Conservation (phyloP, 2,329 filamentous ascomycete genomes). For the Trematosphaeria pertusa region DNA sequence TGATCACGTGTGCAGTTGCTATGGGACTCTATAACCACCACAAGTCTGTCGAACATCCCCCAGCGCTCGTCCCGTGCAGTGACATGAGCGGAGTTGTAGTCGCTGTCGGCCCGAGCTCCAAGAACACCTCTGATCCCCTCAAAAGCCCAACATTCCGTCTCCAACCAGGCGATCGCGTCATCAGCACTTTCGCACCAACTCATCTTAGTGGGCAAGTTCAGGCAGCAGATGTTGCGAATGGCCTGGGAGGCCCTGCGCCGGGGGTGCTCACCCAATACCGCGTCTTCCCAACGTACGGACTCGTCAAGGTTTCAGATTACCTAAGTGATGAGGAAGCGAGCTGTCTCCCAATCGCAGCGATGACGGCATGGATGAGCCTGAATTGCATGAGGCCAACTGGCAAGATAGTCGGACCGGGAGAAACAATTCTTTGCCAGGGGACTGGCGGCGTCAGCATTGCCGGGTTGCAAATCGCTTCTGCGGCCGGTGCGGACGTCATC, state of each 20-base stretch:
- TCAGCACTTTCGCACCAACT: conserved; percentile 67
- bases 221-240: conserved; percentile 61
- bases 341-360: conserved; percentile 66
- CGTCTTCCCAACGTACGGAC: conserved; percentile 62
- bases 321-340: conserved; percentile 66
- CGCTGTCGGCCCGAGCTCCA: conserved; percentile 52
- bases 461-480: conserved; percentile 50
- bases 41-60: conserved; percentile 55
- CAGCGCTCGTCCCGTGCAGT: conserved; percentile 67
- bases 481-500: conserved; percentile 57
- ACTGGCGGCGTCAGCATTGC: conserved; percentile 54
- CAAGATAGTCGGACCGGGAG: conserved; percentile 53
- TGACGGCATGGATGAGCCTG: conserved; percentile 71
- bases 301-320: conserved; percentile 65
- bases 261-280: conserved; percentile 67
- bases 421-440: conserved; percentile 51
- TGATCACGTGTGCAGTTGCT: conserved; percentile 56
- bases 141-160: conserved; percentile 47
- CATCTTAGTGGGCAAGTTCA: conserved; percentile 66
- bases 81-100: conserved; percentile 73
- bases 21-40: conserved; percentile 74
- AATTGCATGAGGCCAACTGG: conserved; percentile 66
- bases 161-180: conserved; percentile 66
- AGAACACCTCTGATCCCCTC: conserved; percentile 52
- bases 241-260: conserved; percentile 66